Conservation (phyloP, 768 basidiomycete species). For the Lentinula lateritia region DNA sequence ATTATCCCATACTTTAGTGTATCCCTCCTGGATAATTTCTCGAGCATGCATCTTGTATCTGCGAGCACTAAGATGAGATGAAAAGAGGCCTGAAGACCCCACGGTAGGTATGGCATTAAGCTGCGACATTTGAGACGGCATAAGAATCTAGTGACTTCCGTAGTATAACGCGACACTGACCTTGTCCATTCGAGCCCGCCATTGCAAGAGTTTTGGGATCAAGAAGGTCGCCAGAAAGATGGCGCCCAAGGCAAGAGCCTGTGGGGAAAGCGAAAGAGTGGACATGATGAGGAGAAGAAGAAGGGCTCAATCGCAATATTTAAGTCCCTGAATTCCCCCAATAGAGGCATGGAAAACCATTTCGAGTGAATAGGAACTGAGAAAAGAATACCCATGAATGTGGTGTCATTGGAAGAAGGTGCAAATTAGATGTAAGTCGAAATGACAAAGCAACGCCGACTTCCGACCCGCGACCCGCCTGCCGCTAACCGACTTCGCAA, state of each 20-base stretch:
- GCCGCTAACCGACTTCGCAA: background rate
- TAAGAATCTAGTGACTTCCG: background rate
- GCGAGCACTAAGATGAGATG: background rate
- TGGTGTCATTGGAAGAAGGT: background rate
- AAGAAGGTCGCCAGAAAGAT: background rate
- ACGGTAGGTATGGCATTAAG: slow-evolving; percentile 9
- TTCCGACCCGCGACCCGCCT: background rate
- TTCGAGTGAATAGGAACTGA: background rate
- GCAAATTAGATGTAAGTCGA: background rate
- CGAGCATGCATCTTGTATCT: background rate
- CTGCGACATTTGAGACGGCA: background rate
- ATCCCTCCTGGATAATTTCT: slow-evolving; percentile 9
- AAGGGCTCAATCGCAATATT: background rate
- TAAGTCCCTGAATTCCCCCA: background rate
- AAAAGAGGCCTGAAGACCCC: slow-evolving; percentile 7
- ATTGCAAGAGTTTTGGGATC: background rate
- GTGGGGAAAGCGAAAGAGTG: background rate
- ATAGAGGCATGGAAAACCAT: background rate
- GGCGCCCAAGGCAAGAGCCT: background rate
- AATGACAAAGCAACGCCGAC: background rate
- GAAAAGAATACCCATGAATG: background rate
- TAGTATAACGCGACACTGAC: background rate
- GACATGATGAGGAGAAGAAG: background rate
- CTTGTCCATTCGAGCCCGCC: background rate
- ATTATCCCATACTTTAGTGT: slow-evolving; percentile 3